Percentiles rank a stretch among this genome's conserved stretches.
These are phyloP conservation scores for Sclerotinia minor DNA, from an alignment of 2,329 filamentous ascomycete genomes.

Conservation along the genomic window DNA sequence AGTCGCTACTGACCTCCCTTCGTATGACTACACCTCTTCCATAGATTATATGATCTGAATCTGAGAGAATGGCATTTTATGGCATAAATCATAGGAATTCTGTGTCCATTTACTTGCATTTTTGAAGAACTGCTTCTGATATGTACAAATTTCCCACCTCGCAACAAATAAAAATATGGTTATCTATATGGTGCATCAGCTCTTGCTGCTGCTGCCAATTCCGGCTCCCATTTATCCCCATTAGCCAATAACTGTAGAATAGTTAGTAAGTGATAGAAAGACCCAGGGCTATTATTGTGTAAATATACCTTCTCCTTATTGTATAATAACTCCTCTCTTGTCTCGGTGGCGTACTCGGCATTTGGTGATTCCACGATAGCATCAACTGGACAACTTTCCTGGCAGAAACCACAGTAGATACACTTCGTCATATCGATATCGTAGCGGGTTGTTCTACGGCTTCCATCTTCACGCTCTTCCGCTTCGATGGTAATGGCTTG, in stretches of 20 bases:
- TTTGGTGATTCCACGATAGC: conserved; percentile 81
- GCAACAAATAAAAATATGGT: conserved; percentile 34
- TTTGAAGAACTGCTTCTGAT: conserved; percentile 16
- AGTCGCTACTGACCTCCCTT: too few species aligned
- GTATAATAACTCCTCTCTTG: conserved; percentile 90
- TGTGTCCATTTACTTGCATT: conserved; percentile 15
- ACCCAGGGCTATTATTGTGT: conserved; percentile 47
- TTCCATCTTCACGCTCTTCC: conserved; percentile 95
- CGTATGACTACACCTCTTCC: background rate
- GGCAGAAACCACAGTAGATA: conserved; percentile 99
- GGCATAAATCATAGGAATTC: conserved; percentile 1
- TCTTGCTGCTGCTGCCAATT: conserved; percentile 86
- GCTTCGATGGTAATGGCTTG: conserved; percentile 99
- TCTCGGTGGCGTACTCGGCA: conserved; percentile 73
- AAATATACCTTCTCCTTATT: conserved; percentile 72
- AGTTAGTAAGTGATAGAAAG: conserved; percentile 13
- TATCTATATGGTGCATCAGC: conserved; percentile 92
- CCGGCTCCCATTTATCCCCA: conserved; percentile 96
- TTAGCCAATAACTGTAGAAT: conserved; percentile 73
- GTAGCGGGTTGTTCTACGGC: conserved; percentile 92
- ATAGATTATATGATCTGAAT: background rate
- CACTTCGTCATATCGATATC: conserved; percentile 99
- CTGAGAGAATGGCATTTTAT: background rate
- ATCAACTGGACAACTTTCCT: conserved; percentile 97
- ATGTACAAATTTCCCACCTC: conserved; percentile 23